A percentile compares a stretch with the other conserved stretches of the same genome.
Conservation (phyloP, 1,139 yeast genomes). For the Arxiozyma bovina region DNA sequence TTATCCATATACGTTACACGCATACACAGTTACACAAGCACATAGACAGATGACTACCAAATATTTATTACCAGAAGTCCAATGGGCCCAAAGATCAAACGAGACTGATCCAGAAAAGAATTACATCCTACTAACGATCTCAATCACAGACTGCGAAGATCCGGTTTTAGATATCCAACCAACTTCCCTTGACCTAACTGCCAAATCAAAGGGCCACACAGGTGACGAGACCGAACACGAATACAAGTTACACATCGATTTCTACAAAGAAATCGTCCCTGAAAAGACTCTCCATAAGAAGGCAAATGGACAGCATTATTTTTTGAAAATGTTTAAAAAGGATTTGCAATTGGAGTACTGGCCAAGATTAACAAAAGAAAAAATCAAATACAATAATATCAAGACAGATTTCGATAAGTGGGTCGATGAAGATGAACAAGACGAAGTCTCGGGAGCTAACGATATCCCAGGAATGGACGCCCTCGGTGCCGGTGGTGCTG, state of each 20-base stretch:
- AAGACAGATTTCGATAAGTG: conserved; percentile 95
- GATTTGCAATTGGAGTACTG: conserved; percentile 67
- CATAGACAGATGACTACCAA: conserved; percentile 8
- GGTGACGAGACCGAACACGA: conserved; percentile 37
- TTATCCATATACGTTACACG: too few species aligned
- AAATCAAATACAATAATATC: conserved; percentile 59
- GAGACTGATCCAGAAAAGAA: conserved; percentile 64
- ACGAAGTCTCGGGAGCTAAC: conserved; percentile 46
- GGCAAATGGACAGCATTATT: conserved; percentile 66
- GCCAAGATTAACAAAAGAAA: conserved; percentile 83
- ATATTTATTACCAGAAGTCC: conserved; percentile 38
- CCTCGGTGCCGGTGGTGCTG: conserved; percentile 22
- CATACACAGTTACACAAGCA: too few species aligned
- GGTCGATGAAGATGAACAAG: conserved; percentile 95
- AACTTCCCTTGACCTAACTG: conserved; percentile 45
- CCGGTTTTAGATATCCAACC: conserved; percentile 56
- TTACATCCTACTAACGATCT: conserved; percentile 63
- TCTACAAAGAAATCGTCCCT: conserved; percentile 62
- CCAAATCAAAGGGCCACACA: conserved; percentile 40
- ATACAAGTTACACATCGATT: conserved; percentile 59
- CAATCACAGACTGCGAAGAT: conserved; percentile 60
- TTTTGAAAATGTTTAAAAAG: conserved; percentile 57
- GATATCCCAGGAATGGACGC: conserved; percentile 32
- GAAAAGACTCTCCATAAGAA: conserved; percentile 50
- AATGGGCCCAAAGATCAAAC: conserved; percentile 95